A percentile compares a stretch with the other conserved stretches of the same genome.
Evolutionary conservation across 768 basidiomycete genomes (phyloP).

Genomic region (Guyanaporus albipodus): DNA sequence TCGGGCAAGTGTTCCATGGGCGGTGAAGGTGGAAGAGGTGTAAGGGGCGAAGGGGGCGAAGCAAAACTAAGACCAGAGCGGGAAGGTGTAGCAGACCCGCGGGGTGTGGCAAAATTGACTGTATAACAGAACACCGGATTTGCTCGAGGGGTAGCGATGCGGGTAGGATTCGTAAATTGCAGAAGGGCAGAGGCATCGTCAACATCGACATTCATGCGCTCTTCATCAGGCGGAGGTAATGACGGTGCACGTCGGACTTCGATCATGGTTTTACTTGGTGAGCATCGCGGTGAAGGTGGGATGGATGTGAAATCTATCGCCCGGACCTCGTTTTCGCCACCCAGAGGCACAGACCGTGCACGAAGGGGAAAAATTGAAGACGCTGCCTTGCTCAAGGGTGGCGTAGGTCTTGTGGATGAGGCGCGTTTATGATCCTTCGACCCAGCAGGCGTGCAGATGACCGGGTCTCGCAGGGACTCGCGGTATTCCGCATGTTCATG

Average conservation of each 20-base stretch:
- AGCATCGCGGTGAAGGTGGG: conserved; percentile 26
- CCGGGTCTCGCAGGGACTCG: conserved; percentile 21
- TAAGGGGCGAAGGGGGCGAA: conserved; percentile 42
- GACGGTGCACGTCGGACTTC: conserved; percentile 28
- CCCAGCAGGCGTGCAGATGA: conserved; percentile 2
- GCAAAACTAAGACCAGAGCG: not conserved
- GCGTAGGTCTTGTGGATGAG: conserved; percentile 20
- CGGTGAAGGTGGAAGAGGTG: conserved; percentile 51
- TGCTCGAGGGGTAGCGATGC: conserved; percentile 2
- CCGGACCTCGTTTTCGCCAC: conserved; percentile 7
- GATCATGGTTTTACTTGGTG: conserved; percentile 17
- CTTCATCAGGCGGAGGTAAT: conserved; percentile 15
- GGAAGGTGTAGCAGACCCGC: conserved; percentile 1
- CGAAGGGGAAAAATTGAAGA: conserved; percentile 17
- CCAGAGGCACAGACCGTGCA: conserved; percentile 30
- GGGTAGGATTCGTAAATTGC: conserved; percentile 21
- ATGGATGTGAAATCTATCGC: conserved; percentile 22
- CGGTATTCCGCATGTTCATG: conserved; percentile 15
- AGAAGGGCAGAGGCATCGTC: conserved; percentile 13
- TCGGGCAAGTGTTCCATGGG: conserved; percentile 7
- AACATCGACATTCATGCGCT: conserved; percentile 26
- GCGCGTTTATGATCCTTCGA: conserved; percentile 11
- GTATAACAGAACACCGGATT: conserved; percentile 15
- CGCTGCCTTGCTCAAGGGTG: conserved; percentile 13
- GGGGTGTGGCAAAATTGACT: conserved; percentile 31